Conservation (phyloP, 352 stramenopile species). For the Phytophthora lateralis region DNA sequence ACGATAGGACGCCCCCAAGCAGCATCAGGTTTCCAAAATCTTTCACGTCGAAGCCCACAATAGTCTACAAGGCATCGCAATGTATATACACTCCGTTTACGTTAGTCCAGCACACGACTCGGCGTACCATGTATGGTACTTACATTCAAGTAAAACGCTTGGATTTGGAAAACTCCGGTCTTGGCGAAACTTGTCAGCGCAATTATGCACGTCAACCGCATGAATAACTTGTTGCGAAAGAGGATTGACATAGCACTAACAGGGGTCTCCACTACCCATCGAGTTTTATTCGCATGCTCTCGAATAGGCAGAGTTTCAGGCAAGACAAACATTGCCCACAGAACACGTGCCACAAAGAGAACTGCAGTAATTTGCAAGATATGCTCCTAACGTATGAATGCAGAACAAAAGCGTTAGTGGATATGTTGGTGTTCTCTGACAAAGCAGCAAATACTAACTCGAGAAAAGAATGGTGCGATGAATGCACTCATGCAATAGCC, state of each 20-base stretch:
- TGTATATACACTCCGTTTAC: background rate
- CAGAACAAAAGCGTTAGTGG: background rate
- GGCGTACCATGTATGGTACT: constrained; percentile 4
- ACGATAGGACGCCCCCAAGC: constrained; percentile 51
- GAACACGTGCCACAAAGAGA: constrained; percentile 54
- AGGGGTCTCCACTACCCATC: constrained; percentile 54
- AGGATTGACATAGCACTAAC: constrained; percentile 72
- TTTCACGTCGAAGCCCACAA: constrained; percentile 74
- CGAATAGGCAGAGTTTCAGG: constrained; percentile 56
- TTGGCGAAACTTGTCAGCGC: constrained; percentile 69
- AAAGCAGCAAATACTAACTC: constrained; percentile 35
- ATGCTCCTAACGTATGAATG: constrained; percentile 35
- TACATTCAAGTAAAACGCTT: constrained; percentile 81
- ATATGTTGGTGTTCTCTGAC: background rate
- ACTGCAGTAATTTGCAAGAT: constrained; percentile 51
- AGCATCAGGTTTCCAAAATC: constrained; percentile 72
- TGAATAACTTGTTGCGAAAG: constrained; percentile 65
- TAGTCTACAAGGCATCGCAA: constrained; percentile 39
- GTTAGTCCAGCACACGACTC: constrained; percentile 2
- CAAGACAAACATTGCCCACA: constrained; percentile 62
- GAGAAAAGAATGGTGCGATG: constrained; percentile 58
- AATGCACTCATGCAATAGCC: constrained; percentile 67
- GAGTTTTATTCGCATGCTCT: constrained; percentile 33
- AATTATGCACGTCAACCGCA: constrained; percentile 66
- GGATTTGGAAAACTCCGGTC: constrained; percentile 67